Evolutionary conservation across 2,329 filamentous ascomycete genomes (phyloP), one percentile per base, ranked within the genome.

Genomic region (Penicillium digitatum): DNA sequence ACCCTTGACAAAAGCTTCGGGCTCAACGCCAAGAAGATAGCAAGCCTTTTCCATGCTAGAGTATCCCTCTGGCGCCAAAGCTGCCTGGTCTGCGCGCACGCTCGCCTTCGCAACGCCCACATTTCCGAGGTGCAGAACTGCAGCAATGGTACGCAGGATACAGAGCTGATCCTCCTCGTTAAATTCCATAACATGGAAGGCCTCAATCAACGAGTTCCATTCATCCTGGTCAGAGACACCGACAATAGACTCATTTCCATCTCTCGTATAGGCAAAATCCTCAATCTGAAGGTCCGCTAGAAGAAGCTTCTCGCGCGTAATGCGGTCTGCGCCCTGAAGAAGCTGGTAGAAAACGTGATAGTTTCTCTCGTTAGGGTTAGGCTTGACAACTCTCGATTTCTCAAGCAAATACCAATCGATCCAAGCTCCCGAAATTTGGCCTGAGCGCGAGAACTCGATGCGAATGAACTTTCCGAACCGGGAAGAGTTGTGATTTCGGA

Each of bases 331-430:
- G 24, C 95, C 94, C 63, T 88, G 89, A 4, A 99, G 79, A 16
- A 99, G 81, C 73, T 99, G 95, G 69, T 99, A 99, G 73, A 99
- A 99, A 53, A 99, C 81, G 72, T 99, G 94, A 71, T 99, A 99
- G 68, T 95, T 99, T 51, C 94, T 86, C 76, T 99, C 94, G 54
- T 90, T 88, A 0, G 83, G 70, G 68, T 95, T 96, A 58, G 96
- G 84, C 39, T 87, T 87, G 20, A 99, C 93, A 8, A 99, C 94
- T 64, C 94, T 85, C n/a, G 94, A 99, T 74, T 99, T 99, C 70
- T 99, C 94, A 14, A 99, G 79, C 0, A 99, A 81, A 74, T 97
- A 99, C 94, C 94, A 99, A 72, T 99, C 92, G 62, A 99, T 97
- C 75, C 91, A 96, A 22, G 94, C 94, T 34, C 95, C 95, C 4